Evolutionary conservation across 305 asterid genomes (phyloP).

Genomic region (Withania somnifera): DNA sequence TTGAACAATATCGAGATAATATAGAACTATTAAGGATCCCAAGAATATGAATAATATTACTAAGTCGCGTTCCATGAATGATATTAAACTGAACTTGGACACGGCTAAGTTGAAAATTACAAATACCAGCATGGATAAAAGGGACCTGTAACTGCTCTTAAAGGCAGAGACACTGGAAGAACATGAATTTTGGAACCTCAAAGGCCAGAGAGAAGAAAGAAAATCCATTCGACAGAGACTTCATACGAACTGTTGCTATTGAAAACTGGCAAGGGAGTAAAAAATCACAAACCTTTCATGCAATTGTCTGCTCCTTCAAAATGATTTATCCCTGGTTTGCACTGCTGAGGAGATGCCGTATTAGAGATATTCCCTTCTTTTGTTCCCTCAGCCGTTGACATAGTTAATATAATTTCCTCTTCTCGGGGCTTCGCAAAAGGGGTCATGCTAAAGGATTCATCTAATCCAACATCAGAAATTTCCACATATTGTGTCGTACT

Average conservation of each 20-base stretch:
- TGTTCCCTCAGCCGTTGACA: slow-evolving; percentile 23
- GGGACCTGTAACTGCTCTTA: neutral
- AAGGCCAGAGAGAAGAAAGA: neutral
- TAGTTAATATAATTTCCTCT: slow-evolving; percentile 25
- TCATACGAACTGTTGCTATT: neutral
- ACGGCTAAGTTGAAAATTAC: neutral
- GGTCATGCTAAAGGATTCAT: slow-evolving; percentile 62
- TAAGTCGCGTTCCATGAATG: neutral
- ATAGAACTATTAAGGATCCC: neutral
- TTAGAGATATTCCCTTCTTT: slow-evolving; percentile 19
- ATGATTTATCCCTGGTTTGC: slow-evolving; percentile 31
- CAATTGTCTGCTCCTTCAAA: slow-evolving; percentile 27
- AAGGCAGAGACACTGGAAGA: neutral
- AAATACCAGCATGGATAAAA: neutral
- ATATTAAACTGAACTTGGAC: neutral
- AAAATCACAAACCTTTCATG: slow-evolving; percentile 9
- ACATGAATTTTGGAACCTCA: neutral
- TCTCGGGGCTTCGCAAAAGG: slow-evolving; percentile 34
- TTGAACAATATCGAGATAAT: neutral
- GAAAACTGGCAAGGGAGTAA: neutral
- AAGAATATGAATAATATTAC: neutral
- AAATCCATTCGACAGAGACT: neutral
- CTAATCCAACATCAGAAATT: slow-evolving; percentile 59
- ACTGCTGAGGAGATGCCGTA: slow-evolving; percentile 22
- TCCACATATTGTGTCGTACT: slow-evolving; percentile 83